Percentiles rank a stretch among this genome's conserved stretches.
Evolutionary conservation across 1,139 yeast species (phyloP).

Genomic region (Scheffersomyces lignicola): DNA sequence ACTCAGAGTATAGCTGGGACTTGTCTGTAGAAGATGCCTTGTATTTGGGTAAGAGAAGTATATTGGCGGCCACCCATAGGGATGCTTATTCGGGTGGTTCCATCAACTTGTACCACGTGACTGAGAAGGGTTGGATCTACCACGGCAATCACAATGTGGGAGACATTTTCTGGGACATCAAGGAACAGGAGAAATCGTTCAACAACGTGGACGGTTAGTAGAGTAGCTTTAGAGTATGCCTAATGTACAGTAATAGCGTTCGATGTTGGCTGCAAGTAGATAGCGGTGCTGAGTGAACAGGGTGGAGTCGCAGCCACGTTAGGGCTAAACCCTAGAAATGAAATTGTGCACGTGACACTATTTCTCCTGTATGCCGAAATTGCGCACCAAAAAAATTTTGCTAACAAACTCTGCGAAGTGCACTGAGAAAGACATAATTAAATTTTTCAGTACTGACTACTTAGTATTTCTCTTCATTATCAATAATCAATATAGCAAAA

Average conservation of each 20-base stretch:
- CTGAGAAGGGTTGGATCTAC: slow-evolving; percentile 91
- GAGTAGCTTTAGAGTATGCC: not conserved
- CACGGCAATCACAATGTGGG: slow-evolving; percentile 97
- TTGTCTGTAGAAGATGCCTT: slow-evolving; percentile 89
- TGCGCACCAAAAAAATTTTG: slow-evolving; percentile 6
- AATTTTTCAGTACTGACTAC: too few species aligned
- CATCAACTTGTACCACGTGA: slow-evolving; percentile 86
- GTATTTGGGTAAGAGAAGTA: slow-evolving; percentile 91
- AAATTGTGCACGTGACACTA: slow-evolving; percentile 3
- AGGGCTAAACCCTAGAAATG: slow-evolving; percentile 1
- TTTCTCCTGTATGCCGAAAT: slow-evolving; percentile 2
- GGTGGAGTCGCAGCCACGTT: not conserved
- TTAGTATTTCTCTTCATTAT: too few species aligned
- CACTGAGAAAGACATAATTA: slow-evolving; percentile 6
- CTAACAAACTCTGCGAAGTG: slow-evolving; percentile 2
- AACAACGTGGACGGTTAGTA: slow-evolving; percentile 72
- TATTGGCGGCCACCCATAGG: slow-evolving; percentile 96
- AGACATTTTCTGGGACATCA: slow-evolving; percentile 87
- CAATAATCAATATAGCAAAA: too few species aligned
- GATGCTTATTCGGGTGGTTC: slow-evolving; percentile 99
- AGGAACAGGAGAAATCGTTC: slow-evolving; percentile 85
- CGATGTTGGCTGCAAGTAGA: not conserved
- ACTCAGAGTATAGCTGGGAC: slow-evolving; percentile 89
- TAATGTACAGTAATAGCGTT: not conserved
- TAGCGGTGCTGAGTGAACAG: not conserved